Conservation (phyloP, 1,139 yeast species). For the Diutina scorzettiae region DNA sequence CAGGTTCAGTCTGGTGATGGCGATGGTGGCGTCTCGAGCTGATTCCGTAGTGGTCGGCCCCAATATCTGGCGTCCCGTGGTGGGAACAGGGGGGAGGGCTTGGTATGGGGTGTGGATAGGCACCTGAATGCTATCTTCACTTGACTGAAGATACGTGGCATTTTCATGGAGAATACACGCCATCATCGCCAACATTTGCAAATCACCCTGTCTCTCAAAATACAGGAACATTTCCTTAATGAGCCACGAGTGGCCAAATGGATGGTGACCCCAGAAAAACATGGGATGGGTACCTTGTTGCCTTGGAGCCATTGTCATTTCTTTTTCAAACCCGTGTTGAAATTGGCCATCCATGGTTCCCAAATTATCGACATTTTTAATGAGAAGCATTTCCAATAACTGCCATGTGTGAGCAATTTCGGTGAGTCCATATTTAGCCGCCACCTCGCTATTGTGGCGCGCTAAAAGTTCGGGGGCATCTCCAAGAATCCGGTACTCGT, state of each 20-base stretch:
- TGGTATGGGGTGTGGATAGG: conserved; percentile 41
- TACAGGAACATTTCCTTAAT: conserved; percentile 50
- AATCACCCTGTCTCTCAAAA: conserved; percentile 52
- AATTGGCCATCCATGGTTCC: neutral
- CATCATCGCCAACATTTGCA: conserved; percentile 87
- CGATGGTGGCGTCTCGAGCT: neutral
- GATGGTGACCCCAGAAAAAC: conserved; percentile 73
- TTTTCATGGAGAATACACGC: conserved; percentile 43
- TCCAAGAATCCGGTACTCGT: conserved; percentile 63
- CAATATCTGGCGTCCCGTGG: too few species aligned
- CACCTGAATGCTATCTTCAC: conserved; percentile 10
- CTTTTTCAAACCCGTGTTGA: neutral
- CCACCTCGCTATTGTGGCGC: conserved; percentile 59
- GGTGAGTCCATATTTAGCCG: conserved; percentile 45
- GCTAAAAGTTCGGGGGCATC: conserved; percentile 56
- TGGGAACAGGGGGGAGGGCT: conserved; percentile 9
- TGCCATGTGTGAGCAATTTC: conserved; percentile 75
- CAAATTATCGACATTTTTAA: conserved; percentile 17
- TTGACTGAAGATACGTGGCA: neutral
- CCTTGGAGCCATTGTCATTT: neutral
- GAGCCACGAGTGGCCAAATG: conserved; percentile 68
- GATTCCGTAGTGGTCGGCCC: too few species aligned
- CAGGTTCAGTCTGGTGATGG: neutral
- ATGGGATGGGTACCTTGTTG: neutral
- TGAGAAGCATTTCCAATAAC: conserved; percentile 37